Evolutionary conservation across 2,329 filamentous ascomycete genomes (phyloP), one percentile per base, ranked within the genome.

Genomic region (Trichoderma simmonsii): DNA sequence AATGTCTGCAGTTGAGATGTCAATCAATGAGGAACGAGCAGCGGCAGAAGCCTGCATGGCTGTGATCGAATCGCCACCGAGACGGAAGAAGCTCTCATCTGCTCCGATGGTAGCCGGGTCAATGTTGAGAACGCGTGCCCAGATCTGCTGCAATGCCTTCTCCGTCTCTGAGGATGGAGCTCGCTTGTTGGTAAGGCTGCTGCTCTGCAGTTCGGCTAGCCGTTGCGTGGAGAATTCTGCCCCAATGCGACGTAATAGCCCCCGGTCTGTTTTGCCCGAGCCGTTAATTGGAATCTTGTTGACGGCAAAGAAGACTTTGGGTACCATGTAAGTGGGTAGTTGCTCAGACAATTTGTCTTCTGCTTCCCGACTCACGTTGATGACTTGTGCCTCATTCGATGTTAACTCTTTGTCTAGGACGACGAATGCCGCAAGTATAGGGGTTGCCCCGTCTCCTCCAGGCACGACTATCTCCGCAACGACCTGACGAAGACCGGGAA

Each of bases 41-140:
- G 34, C 34, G 11, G 34, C 34, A 14, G 34, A 36, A 14, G 14
- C 34, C 71, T 82, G 84, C 82, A 87, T 88, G 1, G 85, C 85
- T 0, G 80, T 73, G 3, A 87, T 81, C 0, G 85, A 86, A 74
- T 86, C 84, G 28, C 85, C 85, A 8, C 85, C 85, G 0, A 85
- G 79, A 0, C 79, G 79, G 79, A 87, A 86, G 76, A 87, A 87
- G 76, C 83, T 85, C 73, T 86, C 82, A 4, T 84, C 81, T 3
- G 80, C 72, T 5, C 80, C 80, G 30, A 85, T 82, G 7, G 76
- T 72, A 4, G 80, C 75, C 21, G 78, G 72, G 3, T 77, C 73
- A 5, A 83, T 73, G 5, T 75, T 75, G 6, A 85, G 77, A 0
- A 83, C 75, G 2, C 78, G 75, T 6, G 77, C 76, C 83, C 83